Evolutionary conservation across 495 filamentous ascomycete genomes (phyloP), one percentile per base, ranked within the genome.

Genomic region (Penicillium goetzii): DNA sequence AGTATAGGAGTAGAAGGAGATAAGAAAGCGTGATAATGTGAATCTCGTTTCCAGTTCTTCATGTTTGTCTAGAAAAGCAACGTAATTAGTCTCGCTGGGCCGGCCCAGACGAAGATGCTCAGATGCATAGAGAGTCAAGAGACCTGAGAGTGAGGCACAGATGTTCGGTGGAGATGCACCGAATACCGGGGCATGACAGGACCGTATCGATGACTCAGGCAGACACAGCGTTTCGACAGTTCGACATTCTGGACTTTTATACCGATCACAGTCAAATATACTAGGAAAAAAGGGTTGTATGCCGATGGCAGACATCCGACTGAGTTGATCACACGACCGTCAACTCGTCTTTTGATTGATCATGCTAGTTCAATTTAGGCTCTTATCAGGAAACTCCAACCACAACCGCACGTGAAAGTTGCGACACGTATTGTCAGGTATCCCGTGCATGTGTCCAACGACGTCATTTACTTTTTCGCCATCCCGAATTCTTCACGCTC

Each of bases 161-260:
- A 28, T 49, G 58, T 21, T 34, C 40, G 28, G 68, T 72, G 68
- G 69, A 64, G 62, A 71, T 45, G 40, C 52, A 47, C 40, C 50
- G 68, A 72, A 72, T 73, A 73, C 71, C 71, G 71, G 71, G 71
- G 71, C 68, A 73, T 67, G 51, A 73, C 71, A 58, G 30, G 30
- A 58, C 43, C 14, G 60, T 67, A 68, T 60, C 34, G 62, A 65
- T 72, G 68, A 72, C 65, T 67, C 49, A 71, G 60, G 50, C 61
- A 41, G 6, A 12, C 28, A 23, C 26, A 47, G 5, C 10, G 25
- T 52, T 57, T 50, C 23, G 12, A 30, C 49, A 43, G 23, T 17
- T 50, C 12, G n/a, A 4, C 33, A 32, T 36, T 25, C 28, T 21
- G 15, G 15, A 19, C 6, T 15, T 12, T 7, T 8, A 30, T 23